Evolutionary conservation across 192 early-diverging fungal species (phyloP).

Genomic region (Backusella circina): DNA sequence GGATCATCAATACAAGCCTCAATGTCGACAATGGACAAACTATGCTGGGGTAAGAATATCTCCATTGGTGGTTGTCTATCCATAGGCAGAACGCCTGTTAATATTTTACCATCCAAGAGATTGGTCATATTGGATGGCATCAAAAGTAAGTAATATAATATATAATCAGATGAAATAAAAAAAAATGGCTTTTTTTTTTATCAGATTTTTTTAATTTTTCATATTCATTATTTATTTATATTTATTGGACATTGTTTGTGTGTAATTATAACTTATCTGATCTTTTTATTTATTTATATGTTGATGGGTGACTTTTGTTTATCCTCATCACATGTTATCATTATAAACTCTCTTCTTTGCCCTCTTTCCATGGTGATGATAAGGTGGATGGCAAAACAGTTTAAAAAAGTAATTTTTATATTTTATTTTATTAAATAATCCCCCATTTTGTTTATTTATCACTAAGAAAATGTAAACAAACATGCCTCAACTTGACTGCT

Average conservation of each 20-base stretch:
- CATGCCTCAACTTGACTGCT: not conserved
- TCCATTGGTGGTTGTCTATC: conserved; percentile 4
- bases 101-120: conserved; percentile 8
- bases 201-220: not conserved
- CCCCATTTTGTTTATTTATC: not conserved
- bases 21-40: conserved; percentile 36
- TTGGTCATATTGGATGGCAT: conserved; percentile 5
- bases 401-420: not conserved
- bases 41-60: not conserved
- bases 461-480: not conserved
- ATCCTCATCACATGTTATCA: not conserved
- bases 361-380: not conserved
- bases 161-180: not conserved
- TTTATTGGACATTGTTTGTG: not conserved
- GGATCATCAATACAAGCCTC: conserved; percentile 57
- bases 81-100: conserved; percentile 13
- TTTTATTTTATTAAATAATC: too few relatives aligned
- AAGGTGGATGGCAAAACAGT: not conserved
- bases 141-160: not conserved
- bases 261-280: not conserved
- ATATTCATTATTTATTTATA: not conserved
- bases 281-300: not conserved
- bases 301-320: not conserved
- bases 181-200: not conserved
- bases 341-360: too few relatives aligned